Conservation (phyloP, 306 rosid genomes). For the Medicago ruthenica region DNA sequence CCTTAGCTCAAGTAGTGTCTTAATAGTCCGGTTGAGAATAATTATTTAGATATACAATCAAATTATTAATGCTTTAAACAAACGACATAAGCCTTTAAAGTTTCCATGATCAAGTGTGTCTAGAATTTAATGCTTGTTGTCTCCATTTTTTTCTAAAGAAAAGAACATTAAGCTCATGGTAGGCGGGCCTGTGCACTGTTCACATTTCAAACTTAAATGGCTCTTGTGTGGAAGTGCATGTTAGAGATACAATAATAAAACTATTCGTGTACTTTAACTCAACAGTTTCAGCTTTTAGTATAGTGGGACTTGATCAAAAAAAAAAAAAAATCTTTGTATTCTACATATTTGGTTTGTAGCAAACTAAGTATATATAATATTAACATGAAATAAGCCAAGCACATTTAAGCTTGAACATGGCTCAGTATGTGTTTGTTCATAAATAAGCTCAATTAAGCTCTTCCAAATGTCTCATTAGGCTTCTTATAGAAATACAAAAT, state of each 20-base stretch:
- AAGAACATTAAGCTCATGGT: no score
- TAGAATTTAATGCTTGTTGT: neutral
- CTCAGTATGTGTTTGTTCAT: neutral
- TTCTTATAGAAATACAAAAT: neutral
- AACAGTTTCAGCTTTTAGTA: no score
- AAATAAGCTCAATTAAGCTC: constrained; percentile 3
- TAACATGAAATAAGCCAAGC: constrained; percentile 25
- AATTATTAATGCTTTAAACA: neutral
- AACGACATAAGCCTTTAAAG: neutral
- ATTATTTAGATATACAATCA: neutral
- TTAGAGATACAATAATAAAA: no score
- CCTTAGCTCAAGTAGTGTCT: no score
- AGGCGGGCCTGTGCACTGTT: no score
- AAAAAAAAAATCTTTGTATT: neutral
- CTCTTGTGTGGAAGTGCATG: no score
- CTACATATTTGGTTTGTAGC: neutral
- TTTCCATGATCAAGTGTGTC: neutral
- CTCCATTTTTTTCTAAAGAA: constrained; percentile 7
- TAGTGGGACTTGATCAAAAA: no score
- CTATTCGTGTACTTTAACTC: no score
- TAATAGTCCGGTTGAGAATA: no score
- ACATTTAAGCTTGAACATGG: constrained; percentile 11
- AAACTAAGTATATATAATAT: neutral
- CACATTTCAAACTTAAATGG: no score
- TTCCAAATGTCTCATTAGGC: neutral